Base-by-base conservation (phyloP, 83 land plant genomes). In the Thuja plicata region DNA sequence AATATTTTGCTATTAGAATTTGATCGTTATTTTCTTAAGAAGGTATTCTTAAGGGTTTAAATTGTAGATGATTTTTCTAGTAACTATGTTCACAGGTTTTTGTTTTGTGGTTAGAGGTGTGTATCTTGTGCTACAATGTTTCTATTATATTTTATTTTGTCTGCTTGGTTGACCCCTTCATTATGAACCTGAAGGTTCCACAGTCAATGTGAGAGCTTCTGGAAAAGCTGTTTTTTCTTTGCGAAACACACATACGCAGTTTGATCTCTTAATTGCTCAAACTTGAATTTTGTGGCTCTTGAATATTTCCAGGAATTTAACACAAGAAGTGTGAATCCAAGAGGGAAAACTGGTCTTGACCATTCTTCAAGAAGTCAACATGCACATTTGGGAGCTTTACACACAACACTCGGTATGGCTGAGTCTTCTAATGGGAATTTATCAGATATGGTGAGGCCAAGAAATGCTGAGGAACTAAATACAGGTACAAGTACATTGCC, bases 251-350 rank as follows among this genome's bases (percentile, higher is more conserved):
- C 57, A 54, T 3, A 52, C 57, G 16, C 57, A 54, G 41, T 35
- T 34, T 85, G 86, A 32, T 85, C 21, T 0, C 19, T 52, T n/a
- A 8, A 85, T 54, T 85, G 34, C 37, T 85, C 38, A 32, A 52
- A 34, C 8, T 54, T 85, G 50, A 84, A 2, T 30, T 60, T 87
- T 27, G 21, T 62, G 19, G 57, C 45, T 54, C 32, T 87, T 45
- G 46, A 62, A 87, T 60, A 38, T 54, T 86, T 45, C 34, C 89
- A 91, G 92, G 91, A 86, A 54, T 89, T 40, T 87, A 88, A 84
- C 66, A 10, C 62, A 86, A 87, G 88, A 73, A 62, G 66, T 38
- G 87, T 82, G 40, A 85, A 79, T 88, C 84, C 48, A 55, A 83
- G 87, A 88, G 62, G 50, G 40, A 84, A 82, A 52, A 34, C 86